Evolutionary conservation across 2,329 filamentous ascomycete species (phyloP).

Genomic region (Exophiala calicioides): DNA sequence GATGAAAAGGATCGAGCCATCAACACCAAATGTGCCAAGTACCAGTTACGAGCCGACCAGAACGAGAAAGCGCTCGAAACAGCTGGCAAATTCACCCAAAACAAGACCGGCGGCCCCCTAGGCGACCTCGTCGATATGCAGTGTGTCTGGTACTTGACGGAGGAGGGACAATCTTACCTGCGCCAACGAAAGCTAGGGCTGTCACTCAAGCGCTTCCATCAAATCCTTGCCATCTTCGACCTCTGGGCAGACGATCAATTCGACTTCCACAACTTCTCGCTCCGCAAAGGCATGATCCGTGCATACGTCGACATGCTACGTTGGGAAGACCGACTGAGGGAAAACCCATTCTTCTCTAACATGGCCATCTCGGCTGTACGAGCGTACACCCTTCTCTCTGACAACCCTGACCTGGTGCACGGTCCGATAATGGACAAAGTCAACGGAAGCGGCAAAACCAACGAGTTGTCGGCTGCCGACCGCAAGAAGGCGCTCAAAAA

Average conservation of each 20-base stretch:
- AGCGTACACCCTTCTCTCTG: slow-evolving; percentile 76
- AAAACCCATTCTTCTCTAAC: slow-evolving; percentile 89
- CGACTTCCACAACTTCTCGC: slow-evolving; percentile 95
- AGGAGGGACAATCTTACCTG: slow-evolving; percentile 87
- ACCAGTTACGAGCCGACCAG: slow-evolving; percentile 89
- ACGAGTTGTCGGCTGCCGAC: slow-evolving; percentile 59
- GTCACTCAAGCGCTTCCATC: slow-evolving; percentile 87
- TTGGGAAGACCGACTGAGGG: slow-evolving; percentile 89
- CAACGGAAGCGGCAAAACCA: slow-evolving; percentile 53
- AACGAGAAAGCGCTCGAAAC: slow-evolving; percentile 83
- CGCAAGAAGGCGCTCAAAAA: slow-evolving; percentile 89
- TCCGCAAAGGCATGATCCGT: slow-evolving; percentile 93
- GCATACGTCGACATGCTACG: slow-evolving; percentile 95
- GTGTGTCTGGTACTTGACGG: slow-evolving; percentile 93
- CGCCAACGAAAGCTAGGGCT: slow-evolving; percentile 80
- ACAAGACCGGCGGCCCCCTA: slow-evolving; percentile 85
- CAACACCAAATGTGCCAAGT: slow-evolving; percentile 97
- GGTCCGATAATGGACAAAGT: slow-evolving; percentile 59
- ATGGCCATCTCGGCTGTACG: slow-evolving; percentile 79
- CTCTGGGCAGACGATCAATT: slow-evolving; percentile 98
- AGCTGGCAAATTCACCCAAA: slow-evolving; percentile 90
- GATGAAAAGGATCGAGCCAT: slow-evolving; percentile 94
- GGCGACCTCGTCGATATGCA: slow-evolving; percentile 97
- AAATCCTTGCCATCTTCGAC: slow-evolving; percentile 90
- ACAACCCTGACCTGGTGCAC: slow-evolving; percentile 68